A percentile compares a stretch with the other conserved stretches of the same genome.
Conservation (phyloP, 257 asterid genomes). For the Penstemon newberryi region DNA sequence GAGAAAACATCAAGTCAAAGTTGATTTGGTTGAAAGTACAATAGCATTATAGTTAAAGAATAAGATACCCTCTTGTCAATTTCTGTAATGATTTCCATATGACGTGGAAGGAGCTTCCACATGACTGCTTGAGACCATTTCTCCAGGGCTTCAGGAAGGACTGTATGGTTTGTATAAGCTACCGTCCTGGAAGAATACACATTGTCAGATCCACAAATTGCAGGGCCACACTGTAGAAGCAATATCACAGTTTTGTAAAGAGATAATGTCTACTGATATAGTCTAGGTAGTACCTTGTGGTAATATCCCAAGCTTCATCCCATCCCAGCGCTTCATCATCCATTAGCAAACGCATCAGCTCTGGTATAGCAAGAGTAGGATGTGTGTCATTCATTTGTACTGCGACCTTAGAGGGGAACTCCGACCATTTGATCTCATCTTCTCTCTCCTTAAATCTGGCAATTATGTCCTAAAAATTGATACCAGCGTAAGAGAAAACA, state of each 20-base stretch:
- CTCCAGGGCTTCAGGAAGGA: constrained; percentile 98
- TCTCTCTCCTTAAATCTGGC: constrained; percentile 85
- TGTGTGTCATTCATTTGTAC: constrained; percentile 97
- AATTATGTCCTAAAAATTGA: constrained; percentile 72
- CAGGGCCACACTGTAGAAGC: constrained; percentile 19
- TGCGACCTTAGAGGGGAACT: constrained; percentile 91
- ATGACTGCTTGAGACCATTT: constrained; percentile 98
- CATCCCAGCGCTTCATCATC: constrained; percentile 94
- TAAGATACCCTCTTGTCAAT: constrained; percentile 82
- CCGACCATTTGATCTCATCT: constrained; percentile 63
- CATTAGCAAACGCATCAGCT: constrained; percentile 94
- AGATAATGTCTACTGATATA: constrained; percentile 8
- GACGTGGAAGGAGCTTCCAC: constrained; percentile 99
- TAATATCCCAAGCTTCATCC: constrained; percentile 98
- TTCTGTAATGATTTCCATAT: constrained; percentile 95
- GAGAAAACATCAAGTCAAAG: constrained; percentile 19
- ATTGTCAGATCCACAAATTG: constrained; percentile 27
- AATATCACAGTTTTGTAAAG: constrained; percentile 16
- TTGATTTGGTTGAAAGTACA: constrained; percentile 15
- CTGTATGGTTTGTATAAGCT: constrained; percentile 98
- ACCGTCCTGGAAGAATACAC: constrained; percentile 61
- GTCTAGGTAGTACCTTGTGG: constrained; percentile 59
- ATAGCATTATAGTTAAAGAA: constrained; percentile 4
- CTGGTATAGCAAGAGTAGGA: constrained; percentile 97
- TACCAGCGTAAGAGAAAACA: constrained; percentile 19